Evolutionary conservation across 305 asterid species (phyloP).

Genomic region (Plantago rigida): DNA sequence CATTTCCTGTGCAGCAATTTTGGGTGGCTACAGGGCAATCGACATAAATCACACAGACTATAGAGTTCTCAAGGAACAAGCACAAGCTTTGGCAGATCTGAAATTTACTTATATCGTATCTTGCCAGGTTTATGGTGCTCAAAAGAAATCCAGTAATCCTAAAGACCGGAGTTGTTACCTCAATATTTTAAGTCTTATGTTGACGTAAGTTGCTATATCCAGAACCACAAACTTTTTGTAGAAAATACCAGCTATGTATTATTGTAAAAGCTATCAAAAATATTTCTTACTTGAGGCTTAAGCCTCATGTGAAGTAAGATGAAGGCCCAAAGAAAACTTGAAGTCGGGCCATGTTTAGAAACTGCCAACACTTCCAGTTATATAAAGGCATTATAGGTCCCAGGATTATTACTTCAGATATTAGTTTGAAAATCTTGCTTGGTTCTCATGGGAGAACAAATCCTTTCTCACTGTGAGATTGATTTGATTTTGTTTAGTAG

Average conservation of each 20-base stretch:
- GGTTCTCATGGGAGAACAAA: background rate
- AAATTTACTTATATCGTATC: slow-evolving; percentile 87
- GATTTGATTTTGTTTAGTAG: background rate
- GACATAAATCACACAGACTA: slow-evolving; percentile 44
- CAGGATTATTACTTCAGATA: background rate
- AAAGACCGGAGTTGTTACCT: slow-evolving; percentile 68
- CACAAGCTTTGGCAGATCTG: slow-evolving; percentile 77
- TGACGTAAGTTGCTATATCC: slow-evolving; percentile 56
- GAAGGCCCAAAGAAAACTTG: slow-evolving; percentile 30
- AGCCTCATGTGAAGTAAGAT: slow-evolving; percentile 56
- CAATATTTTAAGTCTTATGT: slow-evolving; percentile 87
- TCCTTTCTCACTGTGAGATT: background rate
- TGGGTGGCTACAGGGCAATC: slow-evolving; percentile 69
- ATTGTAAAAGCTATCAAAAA: too few species aligned
- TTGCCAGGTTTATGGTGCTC: slow-evolving; percentile 89
- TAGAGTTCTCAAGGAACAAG: slow-evolving; percentile 53
- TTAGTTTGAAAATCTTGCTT: background rate
- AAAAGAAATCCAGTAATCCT: slow-evolving; percentile 67
- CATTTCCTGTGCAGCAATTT: slow-evolving; percentile 50
- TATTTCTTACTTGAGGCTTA: background rate
- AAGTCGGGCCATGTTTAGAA: too few species aligned
- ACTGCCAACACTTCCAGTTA: background rate
- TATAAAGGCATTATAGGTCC: background rate
- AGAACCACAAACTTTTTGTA: slow-evolving; percentile 21
- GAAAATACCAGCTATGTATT: too few species aligned